Evolutionary conservation across 331 rosid species (phyloP).

Genomic region (Erythrophleum ivorense): DNA sequence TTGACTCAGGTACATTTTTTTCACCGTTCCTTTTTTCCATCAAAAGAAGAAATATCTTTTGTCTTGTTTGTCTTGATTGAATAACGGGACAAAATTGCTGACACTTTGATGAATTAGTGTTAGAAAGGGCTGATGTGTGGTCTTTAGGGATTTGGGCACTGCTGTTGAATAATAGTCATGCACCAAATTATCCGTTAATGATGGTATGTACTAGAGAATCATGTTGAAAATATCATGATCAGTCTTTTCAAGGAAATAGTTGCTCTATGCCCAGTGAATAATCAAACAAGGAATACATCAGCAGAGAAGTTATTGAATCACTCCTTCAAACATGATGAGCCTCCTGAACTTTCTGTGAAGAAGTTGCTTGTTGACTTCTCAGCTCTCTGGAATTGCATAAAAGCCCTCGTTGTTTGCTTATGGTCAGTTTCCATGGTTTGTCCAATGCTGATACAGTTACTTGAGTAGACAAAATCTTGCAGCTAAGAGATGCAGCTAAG

Average conservation of each 20-base stretch:
- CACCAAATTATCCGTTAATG: neutral
- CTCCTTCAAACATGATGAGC: conserved; percentile 60
- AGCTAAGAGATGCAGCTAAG: conserved; percentile 52
- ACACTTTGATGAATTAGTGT: neutral
- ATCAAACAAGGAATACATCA: conserved; percentile 67
- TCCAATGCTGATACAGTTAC: conserved; percentile 38
- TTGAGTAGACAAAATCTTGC: neutral
- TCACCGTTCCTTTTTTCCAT: neutral
- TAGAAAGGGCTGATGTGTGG: neutral
- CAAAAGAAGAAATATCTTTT: neutral
- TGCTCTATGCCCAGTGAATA: conserved; percentile 71
- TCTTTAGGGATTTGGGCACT: neutral
- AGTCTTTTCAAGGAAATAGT: conserved; percentile 74
- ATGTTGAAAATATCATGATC: conserved; percentile 39
- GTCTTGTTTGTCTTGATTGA: neutral
- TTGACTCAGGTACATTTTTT: neutral
- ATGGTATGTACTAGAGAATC: neutral
- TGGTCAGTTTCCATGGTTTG: conserved; percentile 24
- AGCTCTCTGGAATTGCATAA: conserved; percentile 60
- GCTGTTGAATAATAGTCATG: neutral
- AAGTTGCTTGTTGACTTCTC: conserved; percentile 60
- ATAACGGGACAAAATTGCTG: neutral
- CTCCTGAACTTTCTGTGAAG: conserved; percentile 54
- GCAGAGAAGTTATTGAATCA: conserved; percentile 63
- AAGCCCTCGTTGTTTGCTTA: conserved; percentile 59